A percentile compares a stretch with the other conserved stretches of the same genome.
These are phyloP conservation scores for Blastocrithidia nonstop DNA, from an alignment of 208 protist genomes.

Conservation along the genomic window DNA sequence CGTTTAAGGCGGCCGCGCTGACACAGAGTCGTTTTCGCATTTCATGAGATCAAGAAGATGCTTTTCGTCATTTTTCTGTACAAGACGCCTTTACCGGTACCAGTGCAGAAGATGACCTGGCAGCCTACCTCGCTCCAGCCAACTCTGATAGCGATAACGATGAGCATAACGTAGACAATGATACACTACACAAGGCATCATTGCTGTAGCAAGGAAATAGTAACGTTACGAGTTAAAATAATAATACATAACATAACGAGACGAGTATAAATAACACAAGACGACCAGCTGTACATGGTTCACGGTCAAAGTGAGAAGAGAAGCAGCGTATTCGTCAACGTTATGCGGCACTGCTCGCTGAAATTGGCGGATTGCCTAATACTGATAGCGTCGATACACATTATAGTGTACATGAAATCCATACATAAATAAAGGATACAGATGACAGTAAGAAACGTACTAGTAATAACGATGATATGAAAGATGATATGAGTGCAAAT, in stretches of 20 bases:
- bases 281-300: too few relatives aligned
- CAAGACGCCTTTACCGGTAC: constrained; percentile 78
- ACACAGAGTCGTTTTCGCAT: constrained; percentile 82
- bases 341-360: constrained; percentile 70
- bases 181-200: too few relatives aligned
- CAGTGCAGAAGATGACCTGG: constrained; percentile 76
- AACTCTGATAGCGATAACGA: constrained; percentile 58
- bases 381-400: too few relatives aligned
- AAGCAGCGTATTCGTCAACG: constrained; percentile 48
- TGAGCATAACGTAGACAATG: constrained; percentile 4
- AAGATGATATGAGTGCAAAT: constrained; percentile 4
- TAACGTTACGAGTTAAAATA: not conserved
- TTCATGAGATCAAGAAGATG: constrained; percentile 87
- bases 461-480: constrained; percentile 2
- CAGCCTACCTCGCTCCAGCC: constrained; percentile 73
- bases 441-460: constrained; percentile 9
- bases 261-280: not conserved
- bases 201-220: too few relatives aligned
- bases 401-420: too few relatives aligned
- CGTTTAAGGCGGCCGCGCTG: constrained; percentile 72
- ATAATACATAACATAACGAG: constrained; percentile 3
- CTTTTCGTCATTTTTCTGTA: constrained; percentile 64
- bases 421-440: too few relatives aligned
- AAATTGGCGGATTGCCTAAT: constrained; percentile 59
- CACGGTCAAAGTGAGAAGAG: constrained; percentile 12